Conservation (phyloP, 805 yeast species). For the Suhomyces canberraensis region DNA sequence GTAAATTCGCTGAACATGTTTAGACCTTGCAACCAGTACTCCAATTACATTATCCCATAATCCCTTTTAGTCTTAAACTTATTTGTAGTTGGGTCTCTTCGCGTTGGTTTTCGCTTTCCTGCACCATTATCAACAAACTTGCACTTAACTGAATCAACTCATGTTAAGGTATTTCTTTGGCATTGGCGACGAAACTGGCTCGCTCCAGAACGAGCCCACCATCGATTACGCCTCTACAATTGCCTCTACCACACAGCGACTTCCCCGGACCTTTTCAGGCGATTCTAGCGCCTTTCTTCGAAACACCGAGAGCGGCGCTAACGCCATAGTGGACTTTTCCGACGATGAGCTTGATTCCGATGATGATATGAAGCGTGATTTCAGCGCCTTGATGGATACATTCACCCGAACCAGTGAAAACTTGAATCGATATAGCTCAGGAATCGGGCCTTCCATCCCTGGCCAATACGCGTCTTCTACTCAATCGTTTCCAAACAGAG, state of each 20-base stretch:
- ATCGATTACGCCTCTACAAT: conserved; percentile 31
- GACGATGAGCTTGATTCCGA: conserved; percentile 9
- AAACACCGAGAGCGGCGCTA: neutral
- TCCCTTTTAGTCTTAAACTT: too few species aligned
- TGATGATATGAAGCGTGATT: conserved; percentile 11
- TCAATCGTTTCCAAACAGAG: neutral
- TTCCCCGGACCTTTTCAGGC: neutral
- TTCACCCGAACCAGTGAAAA: conserved; percentile 6
- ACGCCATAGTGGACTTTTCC: conserved; percentile 3
- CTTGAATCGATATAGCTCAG: neutral
- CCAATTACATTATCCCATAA: too few species aligned
- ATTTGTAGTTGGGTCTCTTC: too few species aligned
- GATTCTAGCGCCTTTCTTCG: neutral
- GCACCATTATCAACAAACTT: neutral
- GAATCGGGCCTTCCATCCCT: conserved; percentile 12
- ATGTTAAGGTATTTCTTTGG: conserved; percentile 13
- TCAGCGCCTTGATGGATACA: conserved; percentile 6
- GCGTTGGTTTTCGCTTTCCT: too few species aligned
- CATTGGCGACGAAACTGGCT: conserved; percentile 11
- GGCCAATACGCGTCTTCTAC: conserved; percentile 16
- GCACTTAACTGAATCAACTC: too few species aligned
- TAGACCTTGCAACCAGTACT: too few species aligned
- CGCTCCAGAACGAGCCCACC: conserved; percentile 32
- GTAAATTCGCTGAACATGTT: too few species aligned
- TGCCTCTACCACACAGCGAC: conserved; percentile 1